Evolutionary conservation across 108 stramenopile species (phyloP), one percentile per base, ranked within the genome.

Genomic region (Epithemia pelagica): DNA sequence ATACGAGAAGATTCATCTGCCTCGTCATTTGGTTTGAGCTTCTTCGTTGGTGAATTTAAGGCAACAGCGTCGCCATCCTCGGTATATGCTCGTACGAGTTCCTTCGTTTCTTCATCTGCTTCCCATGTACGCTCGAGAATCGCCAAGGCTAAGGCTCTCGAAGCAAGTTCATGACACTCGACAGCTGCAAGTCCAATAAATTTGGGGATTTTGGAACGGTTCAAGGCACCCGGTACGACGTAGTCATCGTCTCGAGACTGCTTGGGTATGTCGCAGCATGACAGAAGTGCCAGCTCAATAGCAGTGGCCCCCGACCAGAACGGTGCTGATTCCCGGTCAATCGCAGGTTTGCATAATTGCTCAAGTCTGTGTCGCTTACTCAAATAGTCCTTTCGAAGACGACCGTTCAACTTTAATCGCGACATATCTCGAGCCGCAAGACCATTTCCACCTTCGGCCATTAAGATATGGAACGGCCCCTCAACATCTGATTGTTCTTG

Each of bases 91-190:
- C 7, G 18, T 21, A 27, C 26, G 7, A 26, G 7, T 26, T 57
- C 25, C 56, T 23, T 26, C 18, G 22, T 57, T 23, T 66, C 52
- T 2, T 66, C 65, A 5, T 66, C 65, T 55, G 52, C 53, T 66
- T 66, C 65, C 28, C n/a, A n/a, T 23, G 78, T 72, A 21, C 77
- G 73, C 55, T 83, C 78, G n/a, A 83, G 57, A 74, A 84, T 81
- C 2, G 79, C 74, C 22, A 84, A 58, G 2, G 77, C 79, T 32
- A 84, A 32, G 18, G 66, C 26, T 22, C 66, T 61, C 0, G 71
- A 46, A 8, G 61, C 32, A 53, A 79, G 37, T 32, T 56, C 66
- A 59, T 84, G 77, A 58, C 83, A 80, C 32, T 74, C 60, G 25
- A 55, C 24, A 2, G 79, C 70, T 24, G 78, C 2, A 23, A 81